Base-by-base conservation (phyloP, 345 rosid species). In the Eucalyptus virginea region DNA sequence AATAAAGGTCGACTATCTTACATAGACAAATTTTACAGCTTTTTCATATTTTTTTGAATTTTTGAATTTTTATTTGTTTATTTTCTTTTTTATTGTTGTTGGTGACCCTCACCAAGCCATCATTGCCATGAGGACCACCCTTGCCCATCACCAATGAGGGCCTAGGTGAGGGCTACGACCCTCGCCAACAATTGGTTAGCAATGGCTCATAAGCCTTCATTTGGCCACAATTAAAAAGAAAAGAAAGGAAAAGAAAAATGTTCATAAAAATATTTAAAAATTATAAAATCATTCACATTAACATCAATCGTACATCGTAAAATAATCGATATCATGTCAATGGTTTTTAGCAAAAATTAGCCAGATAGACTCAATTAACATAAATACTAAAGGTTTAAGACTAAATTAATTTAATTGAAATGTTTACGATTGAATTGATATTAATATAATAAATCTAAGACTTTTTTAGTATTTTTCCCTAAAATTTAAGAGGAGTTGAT, bases 291-390 rank as follows among this genome's bases (percentile, higher is more conserved):
- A 4, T 56, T 0, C 3, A 56, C 1, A 9, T 56, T 23, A 56
- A 56, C 3, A 9, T 0, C 3, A 4, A 0, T 24, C 0, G 2
- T 24, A 56, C 0, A 4, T 23, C 1, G 0, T 56, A 56, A 9
- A 56, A 23, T 23, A 6, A 0, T 0, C 0, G 0, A 24, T 4
- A 23, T 0, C 62, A 56, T 56, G 9, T 56, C 6, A 56, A 23
- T 1, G 30, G 30, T 56, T 24, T 56, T 0, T 14, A 4, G 3
- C 1, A 56, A 24, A 56, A 56, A 24, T 24, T 56, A 5, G 3
- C 0, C 6, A 0, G 0, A 23, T 56, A 24, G 3, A 56, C 3
- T 56, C 6, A 0, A 2, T 56, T 24, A 23, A 56, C 30, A 56
- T 5, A 56, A 56, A 56, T 56, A 56, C 30, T 23, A 56, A 56